Evolutionary conservation across 768 basidiomycete genomes (phyloP), one percentile per base, ranked within the genome.

Genomic region (Lepiota brunneoincarnata): DNA sequence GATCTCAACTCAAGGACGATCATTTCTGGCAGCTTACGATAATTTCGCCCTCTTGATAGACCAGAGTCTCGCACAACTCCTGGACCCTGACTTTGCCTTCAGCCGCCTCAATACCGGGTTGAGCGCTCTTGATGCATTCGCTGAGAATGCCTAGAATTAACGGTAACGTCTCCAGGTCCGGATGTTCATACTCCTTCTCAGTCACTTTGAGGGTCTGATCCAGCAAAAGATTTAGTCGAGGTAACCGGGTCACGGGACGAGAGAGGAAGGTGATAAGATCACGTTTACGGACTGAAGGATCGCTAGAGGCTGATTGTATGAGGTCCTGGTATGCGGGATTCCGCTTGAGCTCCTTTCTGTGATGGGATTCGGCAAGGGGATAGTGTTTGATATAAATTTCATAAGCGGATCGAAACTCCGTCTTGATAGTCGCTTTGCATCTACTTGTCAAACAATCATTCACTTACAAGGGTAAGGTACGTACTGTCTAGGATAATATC

Each of bases 61-160:
- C 68, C 45, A 96, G 65, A 60, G 80, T 86, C 70, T 95, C 91
- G 59, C 83, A 84, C 2, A 95, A 71, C 49, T 75, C 83, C 86
- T 88, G 91, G 56, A 92, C 86, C 64, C 92, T 93, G 59, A 94
- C 93, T 65, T 93, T 93, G 58, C 83, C 80, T 64, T 95, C 93
- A 1, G 93, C 91, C n/a, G 86, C 89, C 56, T 84, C 89, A 55
- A 96, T 94, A 3, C 93, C 93, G 1, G 92, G 92, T 62, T 95
- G 87, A 0, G 91, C 91, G 58, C 86, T 86, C 74, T 89, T 92
- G 56, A 96, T 77, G 57, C 84, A 86, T 42, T 85, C 81, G 26
- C 76, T 81, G 50, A 95, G 61, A 2, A 93, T 79, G 9, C 76
- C 76, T 21, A 90, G 63, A 15, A 90, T 81, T 4, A 91, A 75